Evolutionary conservation across 2,329 filamentous ascomycete species (phyloP).

Genomic region (Phyllosticta citriasiana): DNA sequence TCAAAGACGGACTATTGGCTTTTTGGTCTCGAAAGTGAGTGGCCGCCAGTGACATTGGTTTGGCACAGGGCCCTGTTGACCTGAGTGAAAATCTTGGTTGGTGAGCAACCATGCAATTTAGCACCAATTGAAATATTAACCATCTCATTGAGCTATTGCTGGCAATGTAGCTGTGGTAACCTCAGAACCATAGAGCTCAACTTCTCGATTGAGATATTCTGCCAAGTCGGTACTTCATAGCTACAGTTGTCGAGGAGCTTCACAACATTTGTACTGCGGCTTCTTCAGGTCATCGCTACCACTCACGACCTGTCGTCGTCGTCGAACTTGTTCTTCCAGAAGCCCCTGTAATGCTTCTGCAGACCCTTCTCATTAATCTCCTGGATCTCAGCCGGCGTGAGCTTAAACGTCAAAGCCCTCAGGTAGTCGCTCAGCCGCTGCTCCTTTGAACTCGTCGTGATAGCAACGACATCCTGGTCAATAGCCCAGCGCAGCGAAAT

Average conservation of each 20-base stretch:
- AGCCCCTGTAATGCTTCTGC: slow-evolving; percentile 52
- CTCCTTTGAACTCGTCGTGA: slow-evolving; percentile 53
- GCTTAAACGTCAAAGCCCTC: slow-evolving; percentile 44
- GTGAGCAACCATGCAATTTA: no score
- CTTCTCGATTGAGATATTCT: no score
- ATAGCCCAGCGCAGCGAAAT: slow-evolving; percentile 51
- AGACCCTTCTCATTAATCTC: slow-evolving; percentile 39
- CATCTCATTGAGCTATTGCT: no score
- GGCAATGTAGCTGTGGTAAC: no score
- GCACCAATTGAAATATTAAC: no score
- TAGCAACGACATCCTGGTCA: slow-evolving; percentile 48
- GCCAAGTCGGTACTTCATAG: not conserved
- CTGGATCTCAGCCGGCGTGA: slow-evolving; percentile 49
- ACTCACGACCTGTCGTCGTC: slow-evolving; percentile 41
- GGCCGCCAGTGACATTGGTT: no score
- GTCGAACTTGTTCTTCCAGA: slow-evolving; percentile 46
- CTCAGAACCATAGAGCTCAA: no score
- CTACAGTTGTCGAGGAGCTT: not conserved
- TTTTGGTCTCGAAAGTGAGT: no score
- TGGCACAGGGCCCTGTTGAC: no score
- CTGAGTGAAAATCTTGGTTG: no score
- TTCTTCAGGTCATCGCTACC: not conserved
- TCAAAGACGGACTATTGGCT: no score
- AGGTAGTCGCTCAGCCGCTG: slow-evolving; percentile 49
- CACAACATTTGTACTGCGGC: not conserved